Conservation (phyloP, 139 green algal species). For the Chlamydomonas sp. region DNA sequence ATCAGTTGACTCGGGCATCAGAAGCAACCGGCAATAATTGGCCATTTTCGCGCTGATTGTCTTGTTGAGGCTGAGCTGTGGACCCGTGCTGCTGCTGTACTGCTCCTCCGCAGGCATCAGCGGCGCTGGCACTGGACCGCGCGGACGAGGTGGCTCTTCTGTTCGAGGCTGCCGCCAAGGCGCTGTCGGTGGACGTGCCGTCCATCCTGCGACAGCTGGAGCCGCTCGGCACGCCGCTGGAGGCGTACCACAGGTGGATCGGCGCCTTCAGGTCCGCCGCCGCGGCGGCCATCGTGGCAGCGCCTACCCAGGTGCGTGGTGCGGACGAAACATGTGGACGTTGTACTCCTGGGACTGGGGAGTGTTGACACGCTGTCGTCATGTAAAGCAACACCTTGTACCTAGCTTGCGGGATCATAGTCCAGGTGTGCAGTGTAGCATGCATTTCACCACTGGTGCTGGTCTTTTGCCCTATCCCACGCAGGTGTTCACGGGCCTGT, state of each 20-base stretch:
- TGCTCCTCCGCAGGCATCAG: neutral
- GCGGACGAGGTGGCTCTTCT: conserved; percentile 45
- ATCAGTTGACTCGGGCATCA: no score
- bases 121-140: conserved; percentile 38
- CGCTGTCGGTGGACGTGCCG: conserved; percentile 37
- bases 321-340: no score
- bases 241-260: conserved; percentile 58
- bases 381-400: no score
- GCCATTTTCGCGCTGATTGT: no score
- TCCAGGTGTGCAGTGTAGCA: no score
- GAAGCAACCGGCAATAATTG: no score
- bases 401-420: no score
- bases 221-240: conserved; percentile 47
- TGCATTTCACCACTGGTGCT: neutral
- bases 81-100: no score
- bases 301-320: conserved; percentile 45
- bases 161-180: conserved; percentile 40
- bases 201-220: conserved; percentile 43
- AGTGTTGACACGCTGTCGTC: no score
- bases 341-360: no score
- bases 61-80: no score
- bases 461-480: neutral
- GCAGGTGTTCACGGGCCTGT: conserved; percentile 60
- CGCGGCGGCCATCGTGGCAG: conserved; percentile 7
- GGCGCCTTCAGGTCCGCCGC: conserved; percentile 53